phyloP scores from a whole-genome alignment of 1,139 yeast species.

The Suhomyces bokatorum region DNA sequence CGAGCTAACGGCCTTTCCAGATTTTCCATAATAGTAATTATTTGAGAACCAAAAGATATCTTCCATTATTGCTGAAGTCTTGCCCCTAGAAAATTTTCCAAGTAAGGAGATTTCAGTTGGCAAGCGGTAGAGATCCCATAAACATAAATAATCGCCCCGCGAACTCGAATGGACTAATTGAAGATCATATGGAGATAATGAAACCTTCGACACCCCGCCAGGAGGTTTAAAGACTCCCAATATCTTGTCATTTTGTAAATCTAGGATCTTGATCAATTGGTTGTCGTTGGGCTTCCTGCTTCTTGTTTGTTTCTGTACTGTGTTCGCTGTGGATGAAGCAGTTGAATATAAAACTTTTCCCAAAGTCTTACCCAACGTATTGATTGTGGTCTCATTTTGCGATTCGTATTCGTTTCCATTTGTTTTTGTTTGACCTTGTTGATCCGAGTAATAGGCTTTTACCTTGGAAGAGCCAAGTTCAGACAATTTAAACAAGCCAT shows the following conservation, averaged over 20 bases:
- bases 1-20: background rate
- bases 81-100: constrained; percentile 65
- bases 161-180: constrained; percentile 56
- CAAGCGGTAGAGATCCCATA: constrained; percentile 63
- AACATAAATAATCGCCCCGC: constrained; percentile 62
- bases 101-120: constrained; percentile 53
- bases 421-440: constrained; percentile 10
- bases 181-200: constrained; percentile 64
- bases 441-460: constrained; percentile 35
- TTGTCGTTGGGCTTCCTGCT: constrained; percentile 30
- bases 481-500: constrained; percentile 51
- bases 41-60: constrained; percentile 56
- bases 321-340: constrained; percentile 35
- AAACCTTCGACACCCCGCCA: constrained; percentile 60
- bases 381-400: constrained; percentile 21
- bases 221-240: constrained; percentile 57
- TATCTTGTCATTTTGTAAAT: constrained; percentile 43
- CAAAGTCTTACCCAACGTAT: constrained; percentile 34
- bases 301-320: constrained; percentile 31
- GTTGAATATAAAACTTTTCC: constrained; percentile 35
- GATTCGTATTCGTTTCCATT: constrained; percentile 4
- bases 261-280: constrained; percentile 45
- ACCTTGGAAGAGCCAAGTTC: constrained; percentile 49
- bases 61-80: constrained; percentile 56
- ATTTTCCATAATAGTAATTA: constrained; percentile 10